Evolutionary conservation across 2,329 filamentous ascomycete species (phyloP).

Genomic region (Pseudofabraea citricarpa): DNA sequence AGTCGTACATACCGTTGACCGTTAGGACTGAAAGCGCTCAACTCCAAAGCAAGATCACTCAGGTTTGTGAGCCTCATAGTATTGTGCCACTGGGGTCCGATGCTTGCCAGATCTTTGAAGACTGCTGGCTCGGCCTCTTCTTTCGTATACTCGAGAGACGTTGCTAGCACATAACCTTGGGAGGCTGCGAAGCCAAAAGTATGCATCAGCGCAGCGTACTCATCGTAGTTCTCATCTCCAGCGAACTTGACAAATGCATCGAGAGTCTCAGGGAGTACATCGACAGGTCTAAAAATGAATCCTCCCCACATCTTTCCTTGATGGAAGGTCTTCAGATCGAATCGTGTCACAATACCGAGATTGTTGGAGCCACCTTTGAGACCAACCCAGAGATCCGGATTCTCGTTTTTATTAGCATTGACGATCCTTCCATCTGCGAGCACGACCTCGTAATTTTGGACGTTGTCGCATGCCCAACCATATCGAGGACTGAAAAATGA

Average conservation of each 20-base stretch:
- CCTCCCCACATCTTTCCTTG: conserved; percentile 9
- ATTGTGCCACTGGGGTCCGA: conserved; percentile 4
- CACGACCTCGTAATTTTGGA: conserved; percentile 32
- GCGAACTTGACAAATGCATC: conserved; percentile 4
- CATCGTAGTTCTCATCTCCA: conserved; percentile 3
- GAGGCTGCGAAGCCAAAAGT: conserved; percentile 1
- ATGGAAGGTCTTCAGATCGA: conserved; percentile 4
- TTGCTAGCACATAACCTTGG: conserved; percentile 1
- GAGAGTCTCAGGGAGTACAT: conserved; percentile 1
- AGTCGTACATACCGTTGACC: conserved; percentile 2
- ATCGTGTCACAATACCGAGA: conserved; percentile 23
- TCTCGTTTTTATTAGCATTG: neutral
- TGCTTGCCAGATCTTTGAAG: conserved; percentile 3
- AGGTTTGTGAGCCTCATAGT: conserved; percentile 9
- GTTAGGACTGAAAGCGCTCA: neutral
- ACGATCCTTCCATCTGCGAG: conserved; percentile 21
- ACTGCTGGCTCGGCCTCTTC: conserved; percentile 4
- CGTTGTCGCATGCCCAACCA: conserved; percentile 5
- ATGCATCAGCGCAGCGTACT: conserved; percentile 6
- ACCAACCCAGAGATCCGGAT: conserved; percentile 19
- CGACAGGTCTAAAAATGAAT: neutral
- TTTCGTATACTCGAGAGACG: conserved; percentile 6
- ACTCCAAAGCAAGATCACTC: conserved; percentile 7
- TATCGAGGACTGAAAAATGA: conserved; percentile 10
- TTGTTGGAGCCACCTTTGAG: conserved; percentile 25